Base-by-base conservation (phyloP, 805 yeast genomes). In the Ogataea sp. region DNA sequence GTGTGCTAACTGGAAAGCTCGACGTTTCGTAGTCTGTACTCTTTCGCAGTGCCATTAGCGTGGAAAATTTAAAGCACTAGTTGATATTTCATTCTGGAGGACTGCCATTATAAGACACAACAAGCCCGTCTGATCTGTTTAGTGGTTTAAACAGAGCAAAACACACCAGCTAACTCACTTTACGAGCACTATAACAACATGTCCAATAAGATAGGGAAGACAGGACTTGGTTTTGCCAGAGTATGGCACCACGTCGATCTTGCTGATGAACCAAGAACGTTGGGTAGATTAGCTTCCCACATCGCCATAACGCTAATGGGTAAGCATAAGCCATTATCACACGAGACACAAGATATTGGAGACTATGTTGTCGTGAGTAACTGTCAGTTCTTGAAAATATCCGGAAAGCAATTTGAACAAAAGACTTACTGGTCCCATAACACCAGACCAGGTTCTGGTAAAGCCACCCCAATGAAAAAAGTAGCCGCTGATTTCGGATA, bases 351-450 rank as follows among this genome's bases (percentile, higher is more conserved):
- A 58, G 99, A 93, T 64, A 78, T 80, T 47, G 99, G 99, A 13
- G 99, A 93, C 62, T 93, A 89, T 55, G 97, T 93, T 11, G 97
- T 93, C 11, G 96, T 90, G 2, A 84, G 97, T 13, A 94, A 93
- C 65, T 88, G 96, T 55, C 73, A 85, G 42, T 77, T 78, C 47
- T 60, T 93, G 52, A 80, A 79, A 49, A 70, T 83, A n/a, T 80
- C 96, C 0, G 97, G 97, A 46, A 81, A 79, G 44, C 90, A 93
- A 59, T 59, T 89, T 53, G 64, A 77, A 41, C 80, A 88, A 41
- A 89, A 85, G 61, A 70, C 79, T 9, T 93, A 93, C 65, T 82
- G 95, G 82, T 73, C 84, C 42, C 99, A 94, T 61, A 81, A 89
- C 25, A 75, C 83, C 4, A 78, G 83, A 51, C 97, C 97, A 3